A percentile compares a stretch with the other conserved stretches of the same genome.
Conservation (phyloP, 768 basidiomycete species). For the Suillus occidentalis region DNA sequence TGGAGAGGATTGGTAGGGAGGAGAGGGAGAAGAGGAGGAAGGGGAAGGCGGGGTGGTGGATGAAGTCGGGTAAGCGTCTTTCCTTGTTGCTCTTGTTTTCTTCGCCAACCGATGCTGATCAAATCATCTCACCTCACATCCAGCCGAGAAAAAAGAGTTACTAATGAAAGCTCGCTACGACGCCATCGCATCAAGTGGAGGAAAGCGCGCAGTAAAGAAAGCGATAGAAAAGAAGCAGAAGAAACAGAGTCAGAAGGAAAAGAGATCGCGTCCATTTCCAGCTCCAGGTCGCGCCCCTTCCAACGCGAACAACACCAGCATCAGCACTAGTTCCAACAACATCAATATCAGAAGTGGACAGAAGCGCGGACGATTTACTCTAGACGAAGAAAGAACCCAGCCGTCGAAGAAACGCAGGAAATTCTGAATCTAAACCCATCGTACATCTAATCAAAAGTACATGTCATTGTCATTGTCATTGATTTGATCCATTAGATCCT, state of each 20-base stretch:
- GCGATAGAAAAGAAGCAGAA: constrained; percentile 87
- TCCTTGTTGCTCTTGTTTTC: not conserved
- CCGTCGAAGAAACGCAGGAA: constrained; percentile 25
- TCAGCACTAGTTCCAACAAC: not conserved
- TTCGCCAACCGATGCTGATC: constrained; percentile 10
- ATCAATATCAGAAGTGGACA: constrained; percentile 4
- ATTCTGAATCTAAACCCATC: constrained; percentile 1
- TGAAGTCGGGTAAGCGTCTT: constrained; percentile 70
- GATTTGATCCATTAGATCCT: not conserved
- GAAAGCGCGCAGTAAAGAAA: constrained; percentile 80
- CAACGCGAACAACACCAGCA: not conserved
- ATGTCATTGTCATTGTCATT: not conserved
- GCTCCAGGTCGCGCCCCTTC: not conserved
- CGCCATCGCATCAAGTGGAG: constrained; percentile 73
- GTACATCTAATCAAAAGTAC: not conserved
- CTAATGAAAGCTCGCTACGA: constrained; percentile 77
- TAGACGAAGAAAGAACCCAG: constrained; percentile 12
- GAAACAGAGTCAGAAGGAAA: constrained; percentile 87
- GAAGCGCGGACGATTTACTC: constrained; percentile 14
- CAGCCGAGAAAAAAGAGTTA: constrained; percentile 79
- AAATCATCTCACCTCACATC: constrained; percentile 1
- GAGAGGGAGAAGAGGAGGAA: constrained; percentile 60
- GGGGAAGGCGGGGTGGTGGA: constrained; percentile 83
- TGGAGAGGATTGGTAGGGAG: constrained; percentile 45
- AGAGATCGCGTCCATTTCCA: constrained; percentile 73